These are phyloP conservation scores for Trichophyton simii DNA, from an alignment of 2,329 filamentous ascomycete species.

Conservation along the genomic window DNA sequence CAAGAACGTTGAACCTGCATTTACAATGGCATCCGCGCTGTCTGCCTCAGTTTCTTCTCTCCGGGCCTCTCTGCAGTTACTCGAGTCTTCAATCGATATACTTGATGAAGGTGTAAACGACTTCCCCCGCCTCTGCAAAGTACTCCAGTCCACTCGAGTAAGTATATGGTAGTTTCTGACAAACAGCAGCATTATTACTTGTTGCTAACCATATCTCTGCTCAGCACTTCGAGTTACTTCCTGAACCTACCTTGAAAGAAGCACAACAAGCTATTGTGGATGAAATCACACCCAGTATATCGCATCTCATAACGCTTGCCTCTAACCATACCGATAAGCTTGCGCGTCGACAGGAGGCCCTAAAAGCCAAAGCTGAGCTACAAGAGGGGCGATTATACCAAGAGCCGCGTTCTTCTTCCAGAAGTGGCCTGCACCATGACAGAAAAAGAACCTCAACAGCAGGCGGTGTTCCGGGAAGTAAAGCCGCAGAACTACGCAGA, in stretches of 20 bases:
- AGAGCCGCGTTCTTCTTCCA: conserved; percentile 23
- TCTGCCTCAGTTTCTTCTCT: conserved; percentile 49
- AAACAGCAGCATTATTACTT: background rate
- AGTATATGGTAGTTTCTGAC: conserved; percentile 13
- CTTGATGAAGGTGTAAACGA: conserved; percentile 51
- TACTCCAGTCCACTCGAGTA: conserved; percentile 51
- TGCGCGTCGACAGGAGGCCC: conserved; percentile 66
- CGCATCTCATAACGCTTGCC: conserved; percentile 66
- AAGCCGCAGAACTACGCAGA: conserved; percentile 52
- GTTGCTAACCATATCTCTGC: background rate
- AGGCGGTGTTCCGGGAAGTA: conserved; percentile 19
- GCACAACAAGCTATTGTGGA: conserved; percentile 76
- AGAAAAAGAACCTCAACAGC: conserved; percentile 12
- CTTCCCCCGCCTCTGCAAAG: conserved; percentile 50
- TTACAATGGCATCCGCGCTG: conserved; percentile 36
- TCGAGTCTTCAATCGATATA: conserved; percentile 51
- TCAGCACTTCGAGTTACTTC: conserved; percentile 86
- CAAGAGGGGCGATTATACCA: conserved; percentile 58
- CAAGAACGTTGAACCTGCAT: background rate
- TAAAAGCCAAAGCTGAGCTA: conserved; percentile 71
- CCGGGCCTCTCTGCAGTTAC: conserved; percentile 47
- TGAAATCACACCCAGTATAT: conserved; percentile 79
- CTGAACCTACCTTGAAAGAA: conserved; percentile 65
- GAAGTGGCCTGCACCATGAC: conserved; percentile 6
- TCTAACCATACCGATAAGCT: conserved; percentile 72